Evolutionary conservation across 345 rosid genomes (phyloP), one percentile per base, ranked within the genome.

Genomic region (Triadica sebifera): DNA sequence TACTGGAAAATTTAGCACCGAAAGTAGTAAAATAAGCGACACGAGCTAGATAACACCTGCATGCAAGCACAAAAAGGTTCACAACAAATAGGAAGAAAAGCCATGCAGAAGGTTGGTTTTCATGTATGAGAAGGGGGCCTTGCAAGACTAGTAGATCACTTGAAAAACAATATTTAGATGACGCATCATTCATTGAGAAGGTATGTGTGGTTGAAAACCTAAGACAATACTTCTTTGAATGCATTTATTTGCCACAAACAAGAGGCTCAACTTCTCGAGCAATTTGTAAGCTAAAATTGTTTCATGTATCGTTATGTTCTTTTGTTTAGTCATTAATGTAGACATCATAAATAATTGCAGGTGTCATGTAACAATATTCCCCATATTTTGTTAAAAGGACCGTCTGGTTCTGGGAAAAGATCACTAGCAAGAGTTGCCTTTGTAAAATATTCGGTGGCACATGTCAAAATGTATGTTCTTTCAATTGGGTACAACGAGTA

Each of bases 381-480:
- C 39, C 83, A 88, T 82, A 84, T 88, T 71, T 58, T 88, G 85
- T 75, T 90, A 73, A 86, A 84, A 67, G 94, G 92, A 64, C 92
- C 87, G 65, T 78, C 88, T 69, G 89, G 92, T 69, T 84, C 88
- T 46, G 92, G 92, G 16, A 90, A 87, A 79, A 90, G 82, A 79
- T 75, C 90, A 38, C 79, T 90, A 37, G 75, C 89, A 13, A 74
- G 81, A 86, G 89, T 89, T 62, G 86, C 64, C 84, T 88, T 4
- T 65, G 68, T 3, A 89, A 88, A 81, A 87, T 90, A 50, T 85
- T 81, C 16, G 89, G 89, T 9, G 89, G 86, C 39, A 61, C 80
- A 9, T 81, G 84, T 50, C 78, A 78, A 80, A 80, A 90, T 72
- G 91, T 85, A 83, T 13, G 88, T 70, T 43, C 50, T 24, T 46